Conservation (phyloP, 116 monocot species). For the Iris pallida region DNA sequence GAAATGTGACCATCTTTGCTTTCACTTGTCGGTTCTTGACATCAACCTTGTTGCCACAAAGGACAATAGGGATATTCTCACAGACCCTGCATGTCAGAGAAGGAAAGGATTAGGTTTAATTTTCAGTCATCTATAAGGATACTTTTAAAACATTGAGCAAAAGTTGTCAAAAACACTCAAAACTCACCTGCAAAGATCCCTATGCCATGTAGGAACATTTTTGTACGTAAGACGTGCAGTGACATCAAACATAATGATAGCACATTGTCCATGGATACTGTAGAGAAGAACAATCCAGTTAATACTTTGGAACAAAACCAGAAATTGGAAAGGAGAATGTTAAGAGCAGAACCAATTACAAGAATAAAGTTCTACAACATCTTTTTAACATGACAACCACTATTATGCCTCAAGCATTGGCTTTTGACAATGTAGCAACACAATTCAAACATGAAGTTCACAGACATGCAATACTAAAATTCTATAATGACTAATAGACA, state of each 20-base stretch:
- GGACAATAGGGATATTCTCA: slow-evolving; percentile 42
- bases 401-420: too few relatives aligned
- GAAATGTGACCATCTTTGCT: slow-evolving; percentile 73
- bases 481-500: too few relatives aligned
- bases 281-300: slow-evolving; percentile 21
- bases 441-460: too few relatives aligned
- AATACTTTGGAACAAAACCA: not conserved
- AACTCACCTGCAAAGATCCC: slow-evolving; percentile 14
- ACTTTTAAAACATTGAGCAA: not conserved
- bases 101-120: not conserved
- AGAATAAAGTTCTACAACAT: too few relatives aligned
- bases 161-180: not conserved
- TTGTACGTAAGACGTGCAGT: slow-evolving; percentile 50
- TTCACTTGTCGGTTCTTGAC: slow-evolving; percentile 89
- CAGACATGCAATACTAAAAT: too few relatives aligned
- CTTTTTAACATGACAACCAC: too few relatives aligned
- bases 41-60: slow-evolving; percentile 89
- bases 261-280: slow-evolving; percentile 16
- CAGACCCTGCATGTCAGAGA: slow-evolving; percentile 16
- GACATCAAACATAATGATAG: slow-evolving; percentile 53
- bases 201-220: slow-evolving; percentile 35
- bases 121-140: not conserved
- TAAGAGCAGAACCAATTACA: not conserved
- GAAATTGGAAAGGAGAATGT: not conserved
- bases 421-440: too few relatives aligned